A percentile compares a stretch with the other conserved stretches of the same genome.
Evolutionary conservation across 148 eudicot species (phyloP).

Genomic region (Dysphania ambrosioides): DNA sequence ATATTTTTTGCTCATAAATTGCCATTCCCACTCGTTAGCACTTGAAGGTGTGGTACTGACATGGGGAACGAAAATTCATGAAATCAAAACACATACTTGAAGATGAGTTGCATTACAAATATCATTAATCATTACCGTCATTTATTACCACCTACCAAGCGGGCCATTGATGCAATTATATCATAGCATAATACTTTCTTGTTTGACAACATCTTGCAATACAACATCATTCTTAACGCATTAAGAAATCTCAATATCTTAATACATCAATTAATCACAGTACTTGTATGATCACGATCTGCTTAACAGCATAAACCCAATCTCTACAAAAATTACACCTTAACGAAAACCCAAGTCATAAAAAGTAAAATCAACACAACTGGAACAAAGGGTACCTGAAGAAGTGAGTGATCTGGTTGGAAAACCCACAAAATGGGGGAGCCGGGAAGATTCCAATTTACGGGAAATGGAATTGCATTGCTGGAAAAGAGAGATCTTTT

Average conservation of each 20-base stretch:
- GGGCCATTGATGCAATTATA: no score
- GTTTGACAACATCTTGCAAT: not conserved
- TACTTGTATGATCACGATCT: not conserved
- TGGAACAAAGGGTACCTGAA: constrained; percentile 13
- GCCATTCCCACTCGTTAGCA: no score
- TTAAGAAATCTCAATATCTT: not conserved
- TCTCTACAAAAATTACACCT: not conserved
- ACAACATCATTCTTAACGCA: not conserved
- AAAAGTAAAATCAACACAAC: not conserved
- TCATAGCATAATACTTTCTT: no score
- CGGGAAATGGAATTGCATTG: constrained; percentile 13
- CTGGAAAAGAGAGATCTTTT: not conserved
- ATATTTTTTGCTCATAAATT: no score
- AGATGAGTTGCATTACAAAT: no score
- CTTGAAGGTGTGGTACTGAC: no score
- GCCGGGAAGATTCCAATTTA: constrained; percentile 22
- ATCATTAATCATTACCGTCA: no score
- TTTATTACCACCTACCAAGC: not conserved
- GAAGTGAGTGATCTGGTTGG: constrained; percentile 23
- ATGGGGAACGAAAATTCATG: no score
- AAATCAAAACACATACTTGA: no score
- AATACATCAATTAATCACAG: not conserved
- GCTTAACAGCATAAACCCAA: not conserved
- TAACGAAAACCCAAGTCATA: not conserved
- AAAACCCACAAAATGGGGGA: not conserved